Evolutionary conservation across 2,329 filamentous ascomycete genomes (phyloP), one percentile per base, ranked within the genome.

Genomic region (Aspergillus brasiliensis): DNA sequence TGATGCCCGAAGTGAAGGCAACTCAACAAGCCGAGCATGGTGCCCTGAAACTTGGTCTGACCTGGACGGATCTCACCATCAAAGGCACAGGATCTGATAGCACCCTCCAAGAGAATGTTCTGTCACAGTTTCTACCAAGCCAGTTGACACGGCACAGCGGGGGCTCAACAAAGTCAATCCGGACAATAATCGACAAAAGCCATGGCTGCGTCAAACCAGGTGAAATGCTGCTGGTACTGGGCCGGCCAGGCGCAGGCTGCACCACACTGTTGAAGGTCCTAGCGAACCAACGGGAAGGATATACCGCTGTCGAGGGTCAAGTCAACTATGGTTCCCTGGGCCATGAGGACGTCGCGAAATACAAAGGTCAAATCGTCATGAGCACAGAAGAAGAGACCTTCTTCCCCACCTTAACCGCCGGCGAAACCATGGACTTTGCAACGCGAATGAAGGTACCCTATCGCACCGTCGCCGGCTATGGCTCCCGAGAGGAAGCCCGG

Each of bases 201-300:
- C 84, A 87, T 69, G 89, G 89, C 10, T 90, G 87, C 65, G 85
- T 91, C 53, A 87, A 88, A 71, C 88, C 88, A 0, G 89, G 88
- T 19, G 88, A 91, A 73, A 90, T 91, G 88, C 75, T 90, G 1
- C 77, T 91, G 0, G 88, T 91, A 0, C 79, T 91, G 0, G 89
- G 89, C 2, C 81, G 88, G 1, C 88, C 89, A 0, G 89, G 88
- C 0, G 82, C 86, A 2, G 88, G 88, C 31, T 92, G 89, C 71
- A 90, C 88, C 0, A 89, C 88, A 0, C 80, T 92, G n/a, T 79
- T 92, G 47, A 91, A 89, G 67, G 80, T 89, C 66, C 79, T 92
- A 3, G 81, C 87, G 52, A 91, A 91, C 67, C 82, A 84, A 58
- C 78, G 87, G 38, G 75, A 73, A 2, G 87, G 87, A 2, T 91